Conservation (phyloP, 768 basidiomycete species). For the Tricholoma furcatifolium region DNA sequence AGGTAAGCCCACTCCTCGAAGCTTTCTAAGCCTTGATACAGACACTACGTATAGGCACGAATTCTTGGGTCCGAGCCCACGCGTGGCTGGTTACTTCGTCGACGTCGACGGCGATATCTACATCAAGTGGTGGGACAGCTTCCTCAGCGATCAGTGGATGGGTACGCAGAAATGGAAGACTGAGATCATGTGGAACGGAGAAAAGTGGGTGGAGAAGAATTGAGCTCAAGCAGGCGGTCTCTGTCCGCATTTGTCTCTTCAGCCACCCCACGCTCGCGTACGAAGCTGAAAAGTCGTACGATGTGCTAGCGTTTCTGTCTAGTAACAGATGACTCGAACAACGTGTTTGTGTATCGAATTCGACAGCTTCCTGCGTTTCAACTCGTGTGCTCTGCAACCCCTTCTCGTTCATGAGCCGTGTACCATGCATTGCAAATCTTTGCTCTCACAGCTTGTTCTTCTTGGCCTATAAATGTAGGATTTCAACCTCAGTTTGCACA, state of each 20-base stretch:
- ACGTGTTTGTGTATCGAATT: too few relatives aligned
- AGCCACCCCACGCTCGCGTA: background rate
- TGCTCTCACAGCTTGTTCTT: too few relatives aligned
- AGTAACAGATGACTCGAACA: too few relatives aligned
- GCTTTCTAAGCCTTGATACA: background rate
- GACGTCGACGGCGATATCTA: constrained; percentile 37
- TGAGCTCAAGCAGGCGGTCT: constrained; percentile 11
- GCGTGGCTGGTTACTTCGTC: constrained; percentile 39
- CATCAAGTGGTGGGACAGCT: constrained; percentile 44
- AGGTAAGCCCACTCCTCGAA: constrained; percentile 20
- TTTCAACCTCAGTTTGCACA: too few relatives aligned
- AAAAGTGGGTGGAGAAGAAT: constrained; percentile 38
- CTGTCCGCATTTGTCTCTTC: background rate
- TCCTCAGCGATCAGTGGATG: constrained; percentile 42
- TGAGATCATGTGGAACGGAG: constrained; percentile 31
- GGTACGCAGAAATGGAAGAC: constrained; percentile 39
- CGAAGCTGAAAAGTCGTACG: background rate
- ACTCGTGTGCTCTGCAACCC: too few relatives aligned
- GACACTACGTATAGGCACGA: constrained; percentile 33
- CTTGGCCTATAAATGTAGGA: background rate
- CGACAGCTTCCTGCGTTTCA: too few relatives aligned
- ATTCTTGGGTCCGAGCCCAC: constrained; percentile 42
- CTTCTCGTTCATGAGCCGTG: too few relatives aligned
- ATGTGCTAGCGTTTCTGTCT: background rate
- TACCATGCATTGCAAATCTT: too few relatives aligned